Conservation (phyloP, 202 grass and related monocot species). For the Schoenoplectus triqueter region DNA sequence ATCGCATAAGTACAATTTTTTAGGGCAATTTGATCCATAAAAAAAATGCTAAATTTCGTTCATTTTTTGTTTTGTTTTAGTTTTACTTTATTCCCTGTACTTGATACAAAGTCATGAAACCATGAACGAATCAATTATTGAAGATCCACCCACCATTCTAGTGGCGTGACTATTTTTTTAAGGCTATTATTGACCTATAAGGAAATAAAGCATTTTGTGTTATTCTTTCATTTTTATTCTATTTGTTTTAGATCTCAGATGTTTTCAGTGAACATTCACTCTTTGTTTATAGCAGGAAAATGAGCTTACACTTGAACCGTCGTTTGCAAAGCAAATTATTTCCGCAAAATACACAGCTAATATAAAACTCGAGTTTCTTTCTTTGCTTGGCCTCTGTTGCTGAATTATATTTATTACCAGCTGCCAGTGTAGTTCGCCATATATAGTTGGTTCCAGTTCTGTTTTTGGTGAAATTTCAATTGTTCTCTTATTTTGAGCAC, state of each 20-base stretch:
- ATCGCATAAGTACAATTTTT: background rate
- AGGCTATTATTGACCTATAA: slow-evolving; percentile 71
- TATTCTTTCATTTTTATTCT: slow-evolving; percentile 36
- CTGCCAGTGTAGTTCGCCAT: background rate
- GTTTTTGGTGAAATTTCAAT: background rate
- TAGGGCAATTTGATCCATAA: background rate
- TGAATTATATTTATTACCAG: background rate
- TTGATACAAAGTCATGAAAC: slow-evolving; percentile 38
- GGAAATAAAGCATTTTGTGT: slow-evolving; percentile 46
- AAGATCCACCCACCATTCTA: slow-evolving; percentile 49
- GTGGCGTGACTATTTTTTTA: slow-evolving; percentile 66
- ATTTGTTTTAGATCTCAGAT: slow-evolving; percentile 18
- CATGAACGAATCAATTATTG: slow-evolving; percentile 60
- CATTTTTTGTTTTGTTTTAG: slow-evolving; percentile 2
- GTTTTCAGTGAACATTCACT: slow-evolving; percentile 17
- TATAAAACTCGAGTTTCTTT: background rate
- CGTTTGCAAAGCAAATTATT: background rate
- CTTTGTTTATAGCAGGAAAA: background rate
- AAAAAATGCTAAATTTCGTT: slow-evolving; percentile 9
- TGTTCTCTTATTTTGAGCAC: slow-evolving; percentile 13
- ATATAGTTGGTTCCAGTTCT: background rate
- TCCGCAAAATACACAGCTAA: background rate
- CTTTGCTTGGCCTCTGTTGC: background rate
- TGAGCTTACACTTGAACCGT: background rate
- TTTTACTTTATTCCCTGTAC: background rate